Evolutionary conservation across 1,139 yeast species (phyloP).

Genomic region (Yamadazyma trypodendri): DNA sequence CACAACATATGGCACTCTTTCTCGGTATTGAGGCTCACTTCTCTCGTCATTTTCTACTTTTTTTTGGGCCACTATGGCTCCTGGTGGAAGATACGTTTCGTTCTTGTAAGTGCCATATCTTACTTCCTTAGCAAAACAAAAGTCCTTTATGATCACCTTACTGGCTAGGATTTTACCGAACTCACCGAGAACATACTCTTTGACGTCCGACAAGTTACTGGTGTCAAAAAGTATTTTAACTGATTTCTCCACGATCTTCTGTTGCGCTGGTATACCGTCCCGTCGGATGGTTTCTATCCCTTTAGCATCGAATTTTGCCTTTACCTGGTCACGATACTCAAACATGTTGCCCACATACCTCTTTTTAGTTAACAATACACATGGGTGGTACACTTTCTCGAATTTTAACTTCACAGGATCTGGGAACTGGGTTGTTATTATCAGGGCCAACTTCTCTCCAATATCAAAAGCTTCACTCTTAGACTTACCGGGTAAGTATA

Average conservation of each 20-base stretch:
- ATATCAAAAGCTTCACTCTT: constrained; percentile 72
- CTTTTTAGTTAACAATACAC: constrained; percentile 79
- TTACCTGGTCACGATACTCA: constrained; percentile 53
- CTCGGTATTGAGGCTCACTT: constrained; percentile 82
- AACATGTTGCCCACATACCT: constrained; percentile 84
- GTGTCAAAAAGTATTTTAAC: constrained; percentile 71
- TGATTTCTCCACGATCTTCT: constrained; percentile 71
- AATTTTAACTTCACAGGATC: constrained; percentile 80
- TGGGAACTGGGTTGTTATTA: constrained; percentile 69
- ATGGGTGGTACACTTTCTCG: constrained; percentile 90
- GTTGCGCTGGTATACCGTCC: constrained; percentile 94
- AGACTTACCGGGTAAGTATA: constrained; percentile 81
- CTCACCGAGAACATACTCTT: constrained; percentile 60
- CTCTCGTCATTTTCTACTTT: constrained; percentile 64
- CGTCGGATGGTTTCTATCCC: constrained; percentile 93
- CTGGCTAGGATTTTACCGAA: constrained; percentile 64
- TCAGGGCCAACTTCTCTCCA: constrained; percentile 68
- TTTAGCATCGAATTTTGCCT: constrained; percentile 85
- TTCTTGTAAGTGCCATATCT: constrained; percentile 78
- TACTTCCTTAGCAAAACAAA: constrained; percentile 91
- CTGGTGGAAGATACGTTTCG: constrained; percentile 78
- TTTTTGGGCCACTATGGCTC: constrained; percentile 75
- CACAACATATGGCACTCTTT: constrained; percentile 85
- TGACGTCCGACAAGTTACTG: constrained; percentile 67
- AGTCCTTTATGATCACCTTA: constrained; percentile 70